Conservation (phyloP, 1,284 basidiomycete genomes). For the Porogramme epimiltina region DNA sequence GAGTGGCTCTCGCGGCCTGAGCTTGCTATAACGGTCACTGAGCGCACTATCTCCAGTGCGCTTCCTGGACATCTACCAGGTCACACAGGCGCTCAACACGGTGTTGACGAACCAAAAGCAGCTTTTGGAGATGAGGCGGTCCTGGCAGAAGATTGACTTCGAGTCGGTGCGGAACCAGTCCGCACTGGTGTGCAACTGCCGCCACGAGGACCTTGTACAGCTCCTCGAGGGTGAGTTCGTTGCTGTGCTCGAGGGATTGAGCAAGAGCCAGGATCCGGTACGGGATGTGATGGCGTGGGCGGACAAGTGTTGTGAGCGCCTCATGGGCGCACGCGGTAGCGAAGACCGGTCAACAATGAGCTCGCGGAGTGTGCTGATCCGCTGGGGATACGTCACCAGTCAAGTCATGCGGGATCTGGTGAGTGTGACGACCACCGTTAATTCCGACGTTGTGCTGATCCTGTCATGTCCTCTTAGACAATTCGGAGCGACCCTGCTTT, state of each 20-base stretch:
- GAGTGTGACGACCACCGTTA: constrained; percentile 31
- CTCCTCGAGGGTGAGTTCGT: constrained; percentile 85
- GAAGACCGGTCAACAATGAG: constrained; percentile 84
- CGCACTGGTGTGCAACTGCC: constrained; percentile 88
- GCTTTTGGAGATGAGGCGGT: constrained; percentile 80
- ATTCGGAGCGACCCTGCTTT: constrained; percentile 89
- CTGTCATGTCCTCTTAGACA: constrained; percentile 49
- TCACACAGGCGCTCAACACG: constrained; percentile 83
- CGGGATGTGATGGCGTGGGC: constrained; percentile 87
- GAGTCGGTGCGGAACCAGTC: constrained; percentile 89
- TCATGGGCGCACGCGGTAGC: constrained; percentile 70
- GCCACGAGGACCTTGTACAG: constrained; percentile 84
- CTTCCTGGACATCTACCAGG: constrained; percentile 88
- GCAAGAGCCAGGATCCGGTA: constrained; percentile 79
- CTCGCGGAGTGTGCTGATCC: constrained; percentile 81
- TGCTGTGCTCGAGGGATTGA: constrained; percentile 67
- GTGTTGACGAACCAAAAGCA: constrained; percentile 86
- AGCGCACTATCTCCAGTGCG: constrained; percentile 54
- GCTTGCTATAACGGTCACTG: neutral
- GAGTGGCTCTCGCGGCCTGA: constrained; percentile 39
- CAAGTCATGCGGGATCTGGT: constrained; percentile 88
- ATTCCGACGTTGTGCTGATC: constrained; percentile 12
- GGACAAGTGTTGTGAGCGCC: constrained; percentile 81
- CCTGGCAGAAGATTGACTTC: constrained; percentile 85
- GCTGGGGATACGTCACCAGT: constrained; percentile 90